These are phyloP conservation scores for Begonia masoniana DNA, from an alignment of 306 rosid species.

Conservation along the genomic window DNA sequence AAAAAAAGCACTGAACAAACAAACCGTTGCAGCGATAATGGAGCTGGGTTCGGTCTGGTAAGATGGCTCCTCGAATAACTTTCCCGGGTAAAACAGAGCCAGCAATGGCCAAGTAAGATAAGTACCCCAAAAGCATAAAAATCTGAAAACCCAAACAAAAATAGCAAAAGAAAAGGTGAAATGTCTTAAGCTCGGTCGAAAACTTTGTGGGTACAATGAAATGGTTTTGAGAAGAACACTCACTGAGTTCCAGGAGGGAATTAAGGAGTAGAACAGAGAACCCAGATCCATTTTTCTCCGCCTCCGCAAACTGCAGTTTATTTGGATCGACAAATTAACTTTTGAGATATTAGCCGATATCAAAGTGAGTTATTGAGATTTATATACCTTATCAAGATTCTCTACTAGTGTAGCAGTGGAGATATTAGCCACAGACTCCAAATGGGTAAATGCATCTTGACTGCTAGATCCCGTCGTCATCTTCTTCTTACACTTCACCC, in stretches of 20 bases:
- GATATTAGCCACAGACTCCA: too few species aligned
- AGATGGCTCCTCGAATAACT: slow-evolving; percentile 52
- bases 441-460: too few species aligned
- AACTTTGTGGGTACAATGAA: too few species aligned
- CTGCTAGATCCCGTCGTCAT: too few species aligned
- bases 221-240: slow-evolving; percentile 8
- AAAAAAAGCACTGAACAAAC: neutral
- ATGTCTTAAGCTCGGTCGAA: neutral
- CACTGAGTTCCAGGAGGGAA: slow-evolving; percentile 43
- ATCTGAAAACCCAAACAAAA: slow-evolving; percentile 24
- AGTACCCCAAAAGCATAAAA: slow-evolving; percentile 40
- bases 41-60: slow-evolving; percentile 59
- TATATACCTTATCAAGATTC: too few species aligned
- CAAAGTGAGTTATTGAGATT: too few species aligned
- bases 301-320: too few species aligned
- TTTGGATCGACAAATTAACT: too few species aligned
- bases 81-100: slow-evolving; percentile 69
- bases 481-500: too few species aligned
- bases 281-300: slow-evolving; percentile 36
- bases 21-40: slow-evolving; percentile 88
- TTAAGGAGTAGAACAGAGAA: slow-evolving; percentile 19
- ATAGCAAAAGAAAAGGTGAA: slow-evolving; percentile 6
- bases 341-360: too few species aligned
- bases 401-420: too few species aligned
- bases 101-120: slow-evolving; percentile 61